phyloP scores from a whole-genome alignment of 1,139 yeast genomes.

The Yamadazyma songkhlaensis region DNA sequence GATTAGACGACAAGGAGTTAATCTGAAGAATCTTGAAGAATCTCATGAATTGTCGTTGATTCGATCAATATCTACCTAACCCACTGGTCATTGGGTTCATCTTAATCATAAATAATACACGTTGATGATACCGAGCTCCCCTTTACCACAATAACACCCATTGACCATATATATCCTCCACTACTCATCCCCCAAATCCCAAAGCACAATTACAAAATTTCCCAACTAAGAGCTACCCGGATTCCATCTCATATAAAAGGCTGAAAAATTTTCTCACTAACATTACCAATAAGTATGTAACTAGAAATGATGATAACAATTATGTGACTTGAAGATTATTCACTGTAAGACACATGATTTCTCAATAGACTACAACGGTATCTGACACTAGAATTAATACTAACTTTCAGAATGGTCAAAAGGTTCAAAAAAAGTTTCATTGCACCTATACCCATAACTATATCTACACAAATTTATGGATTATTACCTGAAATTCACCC shows the following conservation, averaged over 20 bases:
- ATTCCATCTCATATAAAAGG: conserved; percentile 2
- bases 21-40: too few species aligned
- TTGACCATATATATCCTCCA: too few species aligned
- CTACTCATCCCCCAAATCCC: too few species aligned
- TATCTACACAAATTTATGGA: conserved; percentile 33
- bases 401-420: conserved; percentile 18
- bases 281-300: conserved; percentile 6
- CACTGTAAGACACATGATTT: conserved; percentile 71
- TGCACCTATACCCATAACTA: conserved; percentile 48
- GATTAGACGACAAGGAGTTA: too few species aligned
- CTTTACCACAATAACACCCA: too few species aligned
- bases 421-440: conserved; percentile 24
- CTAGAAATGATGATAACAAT: conserved; percentile 7
- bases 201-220: too few species aligned
- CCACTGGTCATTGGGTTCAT: too few species aligned
- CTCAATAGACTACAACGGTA: conserved; percentile 99
- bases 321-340: conserved; percentile 10
- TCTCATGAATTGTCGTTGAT: too few species aligned
- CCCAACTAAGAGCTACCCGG: conserved; percentile 5
- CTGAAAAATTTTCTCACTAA: conserved; percentile 3
- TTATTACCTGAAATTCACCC: conserved; percentile 46
- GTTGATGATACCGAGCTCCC: too few species aligned
- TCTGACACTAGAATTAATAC: conserved; percentile 54
- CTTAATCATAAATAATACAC: too few species aligned
- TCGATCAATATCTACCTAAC: too few species aligned